Evolutionary conservation across 2,329 filamentous ascomycete species (phyloP), one percentile per base, ranked within the genome.

Genomic region (Diaporthe sp.): DNA sequence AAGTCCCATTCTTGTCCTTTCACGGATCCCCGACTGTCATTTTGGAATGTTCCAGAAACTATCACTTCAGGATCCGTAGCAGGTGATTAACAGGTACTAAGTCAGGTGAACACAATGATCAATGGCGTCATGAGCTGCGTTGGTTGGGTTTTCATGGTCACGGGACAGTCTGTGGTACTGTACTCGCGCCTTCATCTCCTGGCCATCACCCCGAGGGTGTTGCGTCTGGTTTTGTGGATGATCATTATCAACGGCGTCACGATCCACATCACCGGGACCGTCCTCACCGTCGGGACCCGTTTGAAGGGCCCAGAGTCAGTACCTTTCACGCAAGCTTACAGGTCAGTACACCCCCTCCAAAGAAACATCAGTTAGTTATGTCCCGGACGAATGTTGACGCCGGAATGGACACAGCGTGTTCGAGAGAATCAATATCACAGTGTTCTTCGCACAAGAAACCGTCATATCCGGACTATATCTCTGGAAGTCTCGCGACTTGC

Each of bases 161-260:
- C 88, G 25, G 89, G 89, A 0, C 88, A 90, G 78, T 86, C 87
- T 0, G 78, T 90, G n/a, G 89, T 91, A 4, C 83, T 91, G 4
- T 91, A 89, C 82, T 90, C 88, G 3, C 86, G 89, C 22, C 84
- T 91, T 1, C 88, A 90, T 78, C 84, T 91, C 2, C 85, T 91
- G 13, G 82, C 88, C 5, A 86, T 85, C 5, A 86, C 88, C 83
- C 51, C 85, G 9, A 80, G 82, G 13, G 81, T 87, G 13, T 82
- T 90, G 0, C 84, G 83, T 3, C 85, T 83, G 31, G 86, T 89
- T 0, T 83, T 89, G 6, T 84, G 78, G 75, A 88, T 91, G 85
- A 90, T 91, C 72, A 85, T 90, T 51, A 79, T 84, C 68, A 86
- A 90, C 78, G 82, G 84, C 19, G 77, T 89, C 39, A 69, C 89